A percentile compares a stretch with the other conserved stretches of the same genome.
Conservation (phyloP, 306 rosid species). For the Prosopis cineraria region DNA sequence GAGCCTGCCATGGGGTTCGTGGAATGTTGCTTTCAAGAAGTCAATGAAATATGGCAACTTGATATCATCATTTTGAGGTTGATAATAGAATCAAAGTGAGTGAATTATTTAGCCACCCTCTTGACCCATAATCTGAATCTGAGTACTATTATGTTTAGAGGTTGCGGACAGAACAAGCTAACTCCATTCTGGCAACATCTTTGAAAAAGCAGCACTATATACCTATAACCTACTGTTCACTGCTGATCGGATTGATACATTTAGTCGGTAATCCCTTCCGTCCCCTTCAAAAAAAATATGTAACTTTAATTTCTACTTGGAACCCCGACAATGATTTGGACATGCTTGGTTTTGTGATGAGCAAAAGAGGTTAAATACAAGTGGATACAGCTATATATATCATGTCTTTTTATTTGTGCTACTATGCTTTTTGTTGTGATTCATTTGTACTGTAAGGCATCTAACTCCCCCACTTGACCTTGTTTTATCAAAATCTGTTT, state of each 20-base stretch:
- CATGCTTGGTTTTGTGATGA: slow-evolving; percentile 52
- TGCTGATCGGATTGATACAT: slow-evolving; percentile 47
- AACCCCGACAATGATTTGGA: slow-evolving; percentile 61
- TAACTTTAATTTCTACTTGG: slow-evolving; percentile 31
- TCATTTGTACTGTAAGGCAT: slow-evolving; percentile 78
- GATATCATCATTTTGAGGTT: slow-evolving; percentile 36
- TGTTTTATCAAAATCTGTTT: slow-evolving; percentile 41
- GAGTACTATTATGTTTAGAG: slow-evolving; percentile 36
- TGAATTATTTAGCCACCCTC: slow-evolving; percentile 47
- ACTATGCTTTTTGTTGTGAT: slow-evolving; percentile 75
- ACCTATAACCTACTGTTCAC: slow-evolving; percentile 9
- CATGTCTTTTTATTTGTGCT: slow-evolving; percentile 55
- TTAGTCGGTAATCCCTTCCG: slow-evolving; percentile 40
- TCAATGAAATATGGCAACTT: slow-evolving; percentile 55
- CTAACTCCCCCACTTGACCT: slow-evolving; percentile 54
- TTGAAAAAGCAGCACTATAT: slow-evolving; percentile 38
- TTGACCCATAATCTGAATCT: slow-evolving; percentile 42
- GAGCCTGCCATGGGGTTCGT: slow-evolving; percentile 42
- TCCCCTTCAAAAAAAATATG: slow-evolving; percentile 10
- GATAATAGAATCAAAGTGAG: slow-evolving; percentile 43
- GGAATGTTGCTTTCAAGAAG: slow-evolving; percentile 46
- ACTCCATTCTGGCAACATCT: slow-evolving; percentile 43
- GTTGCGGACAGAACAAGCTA: slow-evolving; percentile 55
- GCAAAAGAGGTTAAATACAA: slow-evolving; percentile 75
- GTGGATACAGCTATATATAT: slow-evolving; percentile 65